Evolutionary conservation across 345 rosid genomes (phyloP), one percentile per base, ranked within the genome.

Genomic region (Salix viminalis): DNA sequence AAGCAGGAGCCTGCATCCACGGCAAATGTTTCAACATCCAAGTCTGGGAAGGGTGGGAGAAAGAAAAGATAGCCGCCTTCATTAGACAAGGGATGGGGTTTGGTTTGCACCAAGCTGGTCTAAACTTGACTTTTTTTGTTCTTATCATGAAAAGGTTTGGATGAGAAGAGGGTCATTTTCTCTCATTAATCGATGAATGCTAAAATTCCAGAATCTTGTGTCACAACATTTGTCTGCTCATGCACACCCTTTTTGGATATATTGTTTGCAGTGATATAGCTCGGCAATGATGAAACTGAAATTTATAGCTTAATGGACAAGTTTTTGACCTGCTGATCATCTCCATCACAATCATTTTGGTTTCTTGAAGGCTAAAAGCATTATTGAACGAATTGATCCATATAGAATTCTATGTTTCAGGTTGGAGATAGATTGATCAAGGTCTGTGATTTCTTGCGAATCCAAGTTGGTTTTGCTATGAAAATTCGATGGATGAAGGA

Each of bases 21-120:
- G 12, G 82, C 90, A 74, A 73, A 79, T 32, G 56, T 89, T 9
- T 89, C 89, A 42, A 34, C 92, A 66, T 86, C 91, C 36, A 91
- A 94, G 85, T 83, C 94, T 13, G 92, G 95, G 66, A 94, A 92
- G 86, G 89, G 94, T 58, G 91, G 97, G 65, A 94, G 73, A 77
- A 96, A 94, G 91, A 94, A 90, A 89, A 85, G 97, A 87, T 91
- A 85, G 79, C 65, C 23, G 2, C n/a, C 69, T 61, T 41, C n/a
- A 64, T 46, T 26, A 23, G 62, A 56, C 10, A 46, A 46, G 23
- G 14, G 26, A 58, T 58, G 4, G n/a, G 64, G 28, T 58, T 23
- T 58, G 64, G 12, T 58, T n/a, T 58, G 14, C 64, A 4, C 9
- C 64, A 3, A 23, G 64, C 28, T 58, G 64, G 14, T n/a, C 5